Percentiles rank a stretch among this genome's conserved stretches.
Evolutionary conservation across 2,329 filamentous ascomycete genomes (phyloP).

Genomic region (Ceratocystis ficicola): DNA sequence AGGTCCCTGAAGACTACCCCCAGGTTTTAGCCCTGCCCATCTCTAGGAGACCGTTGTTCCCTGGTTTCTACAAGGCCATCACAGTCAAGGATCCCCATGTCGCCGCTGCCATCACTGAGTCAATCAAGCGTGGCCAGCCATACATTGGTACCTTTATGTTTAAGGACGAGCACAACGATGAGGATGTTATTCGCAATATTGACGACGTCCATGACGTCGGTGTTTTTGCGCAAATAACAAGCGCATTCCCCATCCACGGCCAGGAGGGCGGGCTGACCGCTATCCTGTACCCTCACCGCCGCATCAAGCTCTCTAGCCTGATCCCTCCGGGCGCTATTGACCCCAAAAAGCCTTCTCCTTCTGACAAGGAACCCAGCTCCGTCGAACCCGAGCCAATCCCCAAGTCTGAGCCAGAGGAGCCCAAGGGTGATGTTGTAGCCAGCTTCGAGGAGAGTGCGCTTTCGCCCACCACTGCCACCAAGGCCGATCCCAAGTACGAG

Average conservation of each 20-base stretch:
- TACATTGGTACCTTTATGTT: slow-evolving; percentile 95
- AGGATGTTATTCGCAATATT: slow-evolving; percentile 79
- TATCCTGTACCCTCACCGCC: slow-evolving; percentile 87
- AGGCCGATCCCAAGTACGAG: slow-evolving; percentile 53
- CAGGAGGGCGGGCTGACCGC: slow-evolving; percentile 79
- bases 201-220: slow-evolving; percentile 93
- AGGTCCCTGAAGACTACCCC: slow-evolving; percentile 88
- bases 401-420: slow-evolving; percentile 52
- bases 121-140: slow-evolving; percentile 91
- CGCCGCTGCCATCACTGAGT: slow-evolving; percentile 82
- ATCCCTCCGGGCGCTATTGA: slow-evolving; percentile 52
- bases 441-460: slow-evolving; percentile 81
- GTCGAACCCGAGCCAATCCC: slow-evolving; percentile 48
- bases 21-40: slow-evolving; percentile 97
- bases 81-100: slow-evolving; percentile 91
- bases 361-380: slow-evolving; percentile 36
- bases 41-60: slow-evolving; percentile 82
- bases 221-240: slow-evolving; percentile 96
- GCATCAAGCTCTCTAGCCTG: slow-evolving; percentile 79
- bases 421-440: slow-evolving; percentile 86
- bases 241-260: slow-evolving; percentile 80
- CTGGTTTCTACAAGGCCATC: slow-evolving; percentile 97
- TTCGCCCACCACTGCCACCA: slow-evolving; percentile 37
- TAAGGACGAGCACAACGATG: slow-evolving; percentile 89
- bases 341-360: slow-evolving; percentile 36